Evolutionary conservation across 371 early-diverging fungal genomes (phyloP), one percentile per base, ranked within the genome.

Genomic region (Apophysomyces sp.): DNA sequence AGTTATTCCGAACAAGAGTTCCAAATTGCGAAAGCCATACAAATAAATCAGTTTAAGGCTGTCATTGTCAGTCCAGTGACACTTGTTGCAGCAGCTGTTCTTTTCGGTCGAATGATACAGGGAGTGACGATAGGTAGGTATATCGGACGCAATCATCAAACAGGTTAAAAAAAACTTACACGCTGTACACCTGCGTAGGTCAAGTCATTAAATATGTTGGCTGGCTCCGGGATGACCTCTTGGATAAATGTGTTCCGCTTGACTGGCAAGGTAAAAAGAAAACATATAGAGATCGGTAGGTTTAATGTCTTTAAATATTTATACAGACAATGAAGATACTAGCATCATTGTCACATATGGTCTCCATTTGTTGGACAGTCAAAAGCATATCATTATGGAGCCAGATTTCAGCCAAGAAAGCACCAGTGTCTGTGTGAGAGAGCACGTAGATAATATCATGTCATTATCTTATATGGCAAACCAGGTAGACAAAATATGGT

Each of bases 381-480:
- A 61, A n/a, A 62, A 62, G 15, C 74, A 81, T 61, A 60, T 81
- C 5, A 65, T 64, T 5, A 70, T 77, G 55, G 79, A 78, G n/a
- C n/a, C n/a, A 49, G 67, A 5, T 77, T 73, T 57, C 68, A 74
- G 5, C 39, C 73, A 0, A 75, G 67, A 1, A 79, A 78, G 13
- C 66, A 75, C 79, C 0, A 65, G 63, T 24, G 65, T 81, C 9
- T 67, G 82, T 7, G 73, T 77, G 2, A 67, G 75, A 2, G 82
- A 81, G 5, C 82, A 81, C 55, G 78, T 79, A 2, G 82, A 81
- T 41, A 81, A 81, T 58, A 72, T 81, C 12, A 77, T 81, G 76
- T 69, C 71, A 37, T 61, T 81, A 11, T 78, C 79, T 6, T 81
- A 77, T 36, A 78, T 72, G 68, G 78, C 82, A 44, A 78, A 76